Evolutionary conservation across 1,284 basidiomycete genomes (phyloP), one percentile per base, ranked within the genome.

Genomic region (Ganoderma boninense): DNA sequence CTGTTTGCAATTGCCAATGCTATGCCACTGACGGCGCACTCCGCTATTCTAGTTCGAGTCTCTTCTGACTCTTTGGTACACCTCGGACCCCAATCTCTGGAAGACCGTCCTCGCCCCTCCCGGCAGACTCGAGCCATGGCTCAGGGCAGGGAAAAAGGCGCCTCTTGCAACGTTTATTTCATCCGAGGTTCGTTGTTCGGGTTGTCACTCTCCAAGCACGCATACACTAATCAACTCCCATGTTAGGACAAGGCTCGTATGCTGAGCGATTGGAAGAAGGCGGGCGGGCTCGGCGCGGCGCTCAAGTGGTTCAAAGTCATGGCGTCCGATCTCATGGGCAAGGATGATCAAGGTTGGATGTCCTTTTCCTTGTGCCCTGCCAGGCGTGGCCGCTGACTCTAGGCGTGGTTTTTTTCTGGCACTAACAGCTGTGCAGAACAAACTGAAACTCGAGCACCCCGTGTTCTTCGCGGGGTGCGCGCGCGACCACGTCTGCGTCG

Each of bases 231-330:
- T 26, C 26, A n/a, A 54, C 14, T 26, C 13, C 49, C 57, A 23
- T 40, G 16, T 29, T 54, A 77, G 73, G 73, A 75, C 11, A 68
- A 73, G 63, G 54, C 74, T 7, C 67, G 68, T 52, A 72, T 73
- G 64, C 71, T 65, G 23, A 68, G 70, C 13, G 71, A 62, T 26
- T 69, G 77, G 69, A 66, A 64, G 54, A 70, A 71, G 18, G 75
- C 65, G 35, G 73, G 74, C 29, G 77, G 78, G 7, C 65, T 79
- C 60, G 71, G 71, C 40, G 70, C 71, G 4, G 71, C 78, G 4
- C 68, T 78, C 49, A 78, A 75, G 75, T 80, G 77, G 76, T 81
- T 79, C 73, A 78, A 77, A 62, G 74, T 76, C 26, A 73, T 74
- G 61, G 67, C 75, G 23, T 64, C 65, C 4, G 75, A 74, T n/a